Base-by-base conservation (phyloP, 2,329 filamentous ascomycete genomes). In the Paecilomyces niveus region DNA sequence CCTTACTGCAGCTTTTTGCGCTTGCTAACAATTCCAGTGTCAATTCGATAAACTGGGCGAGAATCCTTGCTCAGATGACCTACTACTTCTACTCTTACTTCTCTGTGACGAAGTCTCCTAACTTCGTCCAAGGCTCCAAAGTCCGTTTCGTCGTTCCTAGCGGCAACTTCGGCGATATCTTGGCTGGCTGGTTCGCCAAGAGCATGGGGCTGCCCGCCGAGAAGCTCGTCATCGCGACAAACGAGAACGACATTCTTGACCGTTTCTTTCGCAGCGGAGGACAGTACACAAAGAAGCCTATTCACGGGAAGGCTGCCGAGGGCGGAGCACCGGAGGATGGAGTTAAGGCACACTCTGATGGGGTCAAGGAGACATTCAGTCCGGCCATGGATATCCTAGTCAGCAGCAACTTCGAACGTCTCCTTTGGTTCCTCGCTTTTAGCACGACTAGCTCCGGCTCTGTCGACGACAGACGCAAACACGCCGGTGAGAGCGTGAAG, bases 41-140 rank as follows among this genome's bases (percentile, higher is more conserved):
- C 65, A 97, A 97, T 80, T 94, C 89, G 53, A 97, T 97, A 78
- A 97, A 97, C 79, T 97, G 89, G 84, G 89, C 92, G 1, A 84
- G 94, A 66, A 97, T 99, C 66, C 83, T 99, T 39, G 93, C 94
- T 11, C 94, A 99, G 78, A 97, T 96, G 63, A 91, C 90, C 61
- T 97, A 96, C 83, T 99, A 96, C 81, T 96, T 97, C 80, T 83
- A 94, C 75, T 87, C 94, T 11, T 97, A 97, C 81, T 96, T 97
- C 77, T 80, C 87, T 13, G 85, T 99, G 33, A 82, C 81, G 61
- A 79, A 82, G 55, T 84, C 84, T 3, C 70, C 82, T 0, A 74
- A 78, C 15, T 88, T 89, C 73, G 82, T 85, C 59, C 68, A 87
- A 24, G 84, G 83, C 3, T 64, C 65, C 13, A 67, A 67, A 64